A percentile compares a stretch with the other conserved stretches of the same genome.
These are phyloP conservation scores for Metarhizium brunneum DNA, from an alignment of 2,329 filamentous ascomycete species.

Conservation along the genomic window DNA sequence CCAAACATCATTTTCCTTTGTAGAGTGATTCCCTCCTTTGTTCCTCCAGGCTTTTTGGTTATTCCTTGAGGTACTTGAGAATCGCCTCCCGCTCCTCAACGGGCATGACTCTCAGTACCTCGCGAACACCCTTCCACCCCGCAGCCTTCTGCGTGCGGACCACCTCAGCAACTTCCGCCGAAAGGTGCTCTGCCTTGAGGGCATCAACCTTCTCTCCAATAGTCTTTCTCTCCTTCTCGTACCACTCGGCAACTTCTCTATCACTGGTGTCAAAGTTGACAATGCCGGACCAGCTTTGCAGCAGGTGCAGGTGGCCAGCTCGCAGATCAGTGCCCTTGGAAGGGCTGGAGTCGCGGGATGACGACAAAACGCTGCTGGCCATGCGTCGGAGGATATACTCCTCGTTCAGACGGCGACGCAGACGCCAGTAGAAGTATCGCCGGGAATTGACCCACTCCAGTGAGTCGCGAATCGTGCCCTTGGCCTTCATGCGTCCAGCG, in stretches of 20 bases:
- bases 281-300: conserved; percentile 77
- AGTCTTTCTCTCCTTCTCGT: conserved; percentile 83
- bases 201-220: conserved; percentile 77
- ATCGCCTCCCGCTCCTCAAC: conserved; percentile 81
- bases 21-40: neutral
- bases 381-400: conserved; percentile 95
- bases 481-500: conserved; percentile 95
- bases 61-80: conserved; percentile 48
- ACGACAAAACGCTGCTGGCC: conserved; percentile 33
- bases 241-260: conserved; percentile 82
- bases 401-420: conserved; percentile 91
- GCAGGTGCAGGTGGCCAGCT: conserved; percentile 58
- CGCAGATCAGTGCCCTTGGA: conserved; percentile 45
- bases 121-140: conserved; percentile 75
- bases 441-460: conserved; percentile 83
- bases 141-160: conserved; percentile 49
- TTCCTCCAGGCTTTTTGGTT: conserved; percentile 6
- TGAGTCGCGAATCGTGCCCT: conserved; percentile 79
- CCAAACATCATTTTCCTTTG: conserved; percentile 1
- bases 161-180: conserved; percentile 35
- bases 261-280: conserved; percentile 71
- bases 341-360: conserved; percentile 20
- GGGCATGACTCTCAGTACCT: conserved; percentile 78
- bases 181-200: conserved; percentile 64
- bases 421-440: conserved; percentile 99